Evolutionary conservation across 1,284 basidiomycete genomes (phyloP).

Genomic region (Puccinia hordei): DNA sequence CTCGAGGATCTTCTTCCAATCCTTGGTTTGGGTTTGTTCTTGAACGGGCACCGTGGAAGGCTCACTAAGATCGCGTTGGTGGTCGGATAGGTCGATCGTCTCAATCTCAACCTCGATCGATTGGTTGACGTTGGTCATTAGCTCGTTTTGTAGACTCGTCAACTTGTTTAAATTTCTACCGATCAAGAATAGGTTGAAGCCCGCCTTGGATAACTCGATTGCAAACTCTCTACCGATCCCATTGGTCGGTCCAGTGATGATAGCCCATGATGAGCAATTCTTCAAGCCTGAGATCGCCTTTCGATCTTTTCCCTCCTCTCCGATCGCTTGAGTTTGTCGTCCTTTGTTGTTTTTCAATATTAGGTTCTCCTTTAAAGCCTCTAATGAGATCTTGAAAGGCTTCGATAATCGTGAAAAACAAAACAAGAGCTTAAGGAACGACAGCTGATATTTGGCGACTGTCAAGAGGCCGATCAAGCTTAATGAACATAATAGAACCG

Average conservation of each 20-base stretch:
- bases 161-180: constrained; percentile 75
- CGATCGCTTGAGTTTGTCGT: not conserved
- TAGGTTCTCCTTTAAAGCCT: not conserved
- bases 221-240: constrained; percentile 75
- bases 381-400: constrained; percentile 29
- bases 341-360: not conserved
- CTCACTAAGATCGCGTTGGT: not conserved
- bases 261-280: constrained; percentile 56
- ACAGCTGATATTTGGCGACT: constrained; percentile 24
- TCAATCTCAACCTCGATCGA: constrained; percentile 7
- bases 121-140: constrained; percentile 65
- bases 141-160: constrained; percentile 71
- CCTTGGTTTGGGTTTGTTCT: constrained; percentile 8
- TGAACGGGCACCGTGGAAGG: not conserved
- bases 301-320: not conserved
- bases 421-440: constrained; percentile 19
- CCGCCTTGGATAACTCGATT: constrained; percentile 69
- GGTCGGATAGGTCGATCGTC: constrained; percentile 32
- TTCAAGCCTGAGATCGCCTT: not conserved
- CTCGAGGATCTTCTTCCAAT: constrained; percentile 33
- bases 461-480: constrained; percentile 34
- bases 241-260: constrained; percentile 74
- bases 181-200: constrained; percentile 86
- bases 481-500: constrained; percentile 32
- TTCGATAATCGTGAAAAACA: constrained; percentile 33